A percentile compares a stretch with the other conserved stretches of the same genome.
Conservation (phyloP, 371 early-diverging fungal genomes). For the Mortierella sp. region DNA sequence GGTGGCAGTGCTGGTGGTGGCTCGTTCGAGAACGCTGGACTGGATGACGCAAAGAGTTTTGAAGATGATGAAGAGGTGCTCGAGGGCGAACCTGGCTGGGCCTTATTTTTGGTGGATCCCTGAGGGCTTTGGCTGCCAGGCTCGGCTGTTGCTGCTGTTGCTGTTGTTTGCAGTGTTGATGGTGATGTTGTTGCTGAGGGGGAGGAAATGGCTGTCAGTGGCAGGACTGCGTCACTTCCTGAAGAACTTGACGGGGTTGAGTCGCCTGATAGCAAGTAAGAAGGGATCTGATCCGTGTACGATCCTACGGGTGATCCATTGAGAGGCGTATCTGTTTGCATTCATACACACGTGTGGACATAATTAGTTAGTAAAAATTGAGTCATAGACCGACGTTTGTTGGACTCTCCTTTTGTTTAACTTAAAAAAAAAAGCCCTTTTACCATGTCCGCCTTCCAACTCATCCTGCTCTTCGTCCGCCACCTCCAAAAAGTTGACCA, state of each 20-base stretch:
- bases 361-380: neutral
- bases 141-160: constrained; percentile 9
- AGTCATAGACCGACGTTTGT: too few relatives aligned
- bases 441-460: constrained; percentile 50
- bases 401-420: too few relatives aligned
- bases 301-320: constrained; percentile 53
- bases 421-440: too few relatives aligned
- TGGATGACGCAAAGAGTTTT: constrained; percentile 25
- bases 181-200: too few relatives aligned
- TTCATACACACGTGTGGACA: too few relatives aligned
- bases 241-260: constrained; percentile 31
- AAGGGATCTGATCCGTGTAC: constrained; percentile 48
- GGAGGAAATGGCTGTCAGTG: too few relatives aligned
- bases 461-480: constrained; percentile 62
- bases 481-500: constrained; percentile 95
- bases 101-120: constrained; percentile 5
- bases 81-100: constrained; percentile 8
- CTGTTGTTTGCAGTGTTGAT: constrained; percentile 17
- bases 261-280: constrained; percentile 35
- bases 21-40: constrained; percentile 47
- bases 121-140: constrained; percentile 12
- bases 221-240: constrained; percentile 27
- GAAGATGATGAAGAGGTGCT: constrained; percentile 25
- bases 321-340: constrained; percentile 45
- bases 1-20: constrained; percentile 93